phyloP scores from a whole-genome alignment of 257 asterid species.

The Primulina huaijiensis region DNA sequence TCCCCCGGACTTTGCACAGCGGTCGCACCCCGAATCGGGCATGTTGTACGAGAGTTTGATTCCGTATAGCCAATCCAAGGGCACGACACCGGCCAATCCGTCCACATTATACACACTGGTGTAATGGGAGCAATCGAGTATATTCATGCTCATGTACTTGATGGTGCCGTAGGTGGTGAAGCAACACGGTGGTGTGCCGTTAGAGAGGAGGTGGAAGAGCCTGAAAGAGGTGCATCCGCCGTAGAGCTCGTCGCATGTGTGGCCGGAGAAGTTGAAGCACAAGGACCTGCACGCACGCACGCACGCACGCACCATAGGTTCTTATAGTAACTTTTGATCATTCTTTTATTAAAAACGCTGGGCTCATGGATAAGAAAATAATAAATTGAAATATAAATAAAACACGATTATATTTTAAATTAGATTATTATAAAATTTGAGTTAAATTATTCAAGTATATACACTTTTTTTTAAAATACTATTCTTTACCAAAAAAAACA shows the following conservation, averaged over 20 bases:
- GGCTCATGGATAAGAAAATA: too few species aligned
- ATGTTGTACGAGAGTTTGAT: slow-evolving; percentile 53
- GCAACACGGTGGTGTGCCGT: slow-evolving; percentile 70
- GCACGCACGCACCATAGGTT: too few species aligned
- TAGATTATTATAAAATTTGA: too few species aligned
- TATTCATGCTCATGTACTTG: slow-evolving; percentile 80
- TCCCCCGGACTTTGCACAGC: slow-evolving; percentile 68
- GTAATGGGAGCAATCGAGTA: slow-evolving; percentile 83
- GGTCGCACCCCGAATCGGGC: slow-evolving; percentile 70
- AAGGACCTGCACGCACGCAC: slow-evolving; percentile 23
- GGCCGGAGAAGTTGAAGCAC: slow-evolving; percentile 78
- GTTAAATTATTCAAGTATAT: too few species aligned
- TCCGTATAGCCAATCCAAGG: slow-evolving; percentile 85
- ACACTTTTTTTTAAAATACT: too few species aligned
- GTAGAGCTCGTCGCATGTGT: slow-evolving; percentile 81
- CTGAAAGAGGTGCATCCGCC: slow-evolving; percentile 70
- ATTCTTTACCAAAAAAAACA: too few species aligned
- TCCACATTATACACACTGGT: slow-evolving; percentile 76
- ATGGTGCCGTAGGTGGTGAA: slow-evolving; percentile 70
- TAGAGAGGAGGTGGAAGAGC: slow-evolving; percentile 54
- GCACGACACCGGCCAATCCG: slow-evolving; percentile 53
- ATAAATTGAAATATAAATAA: too few species aligned
- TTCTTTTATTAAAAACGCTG: too few species aligned
- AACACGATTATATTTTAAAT: too few species aligned
- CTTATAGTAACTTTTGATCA: too few species aligned